Percentiles rank a stretch among this genome's conserved stretches.
Conservation (phyloP, 768 basidiomycete genomes). For the Pisolithus orientalis region DNA sequence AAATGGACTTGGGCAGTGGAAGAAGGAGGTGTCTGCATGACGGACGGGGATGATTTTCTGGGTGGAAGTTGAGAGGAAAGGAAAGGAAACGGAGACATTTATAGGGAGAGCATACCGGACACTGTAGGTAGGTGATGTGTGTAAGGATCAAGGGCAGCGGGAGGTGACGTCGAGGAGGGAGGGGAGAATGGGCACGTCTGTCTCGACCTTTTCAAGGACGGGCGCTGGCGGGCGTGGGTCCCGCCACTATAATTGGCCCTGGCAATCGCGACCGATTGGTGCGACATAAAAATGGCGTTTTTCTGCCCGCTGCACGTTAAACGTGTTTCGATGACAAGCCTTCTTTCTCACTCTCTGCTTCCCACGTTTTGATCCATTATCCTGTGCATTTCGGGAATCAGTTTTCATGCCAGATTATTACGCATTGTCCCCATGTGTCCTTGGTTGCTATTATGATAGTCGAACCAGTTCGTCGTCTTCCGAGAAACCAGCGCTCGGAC, state of each 20-base stretch:
- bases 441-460: conserved; percentile 2
- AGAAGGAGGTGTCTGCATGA: conserved; percentile 29
- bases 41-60: neutral
- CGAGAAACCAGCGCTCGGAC: conserved; percentile 1
- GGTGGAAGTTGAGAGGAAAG: neutral
- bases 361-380: conserved; percentile 13
- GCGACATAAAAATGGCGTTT: conserved; percentile 45
- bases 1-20: conserved; percentile 61
- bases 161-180: conserved; percentile 17
- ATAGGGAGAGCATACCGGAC: conserved; percentile 20
- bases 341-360: conserved; percentile 22
- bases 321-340: conserved; percentile 68
- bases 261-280: conserved; percentile 45
- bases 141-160: conserved; percentile 6
- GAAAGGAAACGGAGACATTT: conserved; percentile 12
- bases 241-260: conserved; percentile 44
- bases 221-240: conserved; percentile 33
- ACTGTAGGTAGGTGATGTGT: conserved; percentile 6
- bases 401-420: no score
- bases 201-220: conserved; percentile 36
- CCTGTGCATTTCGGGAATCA: conserved; percentile 1
- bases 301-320: conserved; percentile 63
- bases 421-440: neutral
- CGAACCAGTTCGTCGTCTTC: neutral
- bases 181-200: conserved; percentile 9